phyloP scores from a whole-genome alignment of 768 basidiomycete species.

The Rhodotorula kratochvilovae region DNA sequence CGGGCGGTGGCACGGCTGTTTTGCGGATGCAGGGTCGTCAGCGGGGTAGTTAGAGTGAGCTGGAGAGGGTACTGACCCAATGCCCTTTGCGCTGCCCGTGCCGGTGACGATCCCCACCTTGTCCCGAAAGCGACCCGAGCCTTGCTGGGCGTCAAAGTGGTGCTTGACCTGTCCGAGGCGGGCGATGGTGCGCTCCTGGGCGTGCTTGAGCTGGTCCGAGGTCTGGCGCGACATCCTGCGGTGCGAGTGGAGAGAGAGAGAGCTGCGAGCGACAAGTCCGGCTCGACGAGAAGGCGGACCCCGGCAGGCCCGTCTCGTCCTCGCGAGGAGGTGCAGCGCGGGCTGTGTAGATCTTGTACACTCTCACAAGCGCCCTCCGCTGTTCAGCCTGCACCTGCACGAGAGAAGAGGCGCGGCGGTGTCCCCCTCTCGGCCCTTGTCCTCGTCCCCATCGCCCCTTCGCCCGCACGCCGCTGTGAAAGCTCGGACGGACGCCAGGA shows the following conservation, averaged over 20 bases:
- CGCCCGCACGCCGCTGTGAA: no score
- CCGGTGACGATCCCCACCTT: slow-evolving; percentile 88
- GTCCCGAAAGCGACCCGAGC: slow-evolving; percentile 59
- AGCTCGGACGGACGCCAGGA: no score
- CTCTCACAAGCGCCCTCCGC: no score
- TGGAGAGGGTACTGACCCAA: slow-evolving; percentile 61
- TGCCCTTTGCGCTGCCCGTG: slow-evolving; percentile 77
- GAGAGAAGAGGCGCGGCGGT: no score
- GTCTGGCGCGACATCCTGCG: neutral
- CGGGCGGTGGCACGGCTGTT: slow-evolving; percentile 47
- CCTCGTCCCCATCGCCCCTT: no score
- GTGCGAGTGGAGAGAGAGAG: neutral
- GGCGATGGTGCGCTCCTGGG: slow-evolving; percentile 56
- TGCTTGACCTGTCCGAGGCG: slow-evolving; percentile 65
- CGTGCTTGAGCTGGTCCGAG: neutral
- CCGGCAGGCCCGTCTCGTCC: no score
- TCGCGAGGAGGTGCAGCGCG: no score
- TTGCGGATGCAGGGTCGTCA: neutral
- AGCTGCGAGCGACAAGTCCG: neutral
- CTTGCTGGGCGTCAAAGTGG: slow-evolving; percentile 59
- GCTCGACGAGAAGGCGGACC: neutral
- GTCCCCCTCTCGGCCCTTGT: no score
- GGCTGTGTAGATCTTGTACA: no score
- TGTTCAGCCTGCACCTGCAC: no score
- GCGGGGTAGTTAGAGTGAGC: neutral